Percentiles rank a stretch among this genome's conserved stretches.
phyloP scores from a whole-genome alignment of 208 protist genomes.

The Wallacemonas rigidus region DNA sequence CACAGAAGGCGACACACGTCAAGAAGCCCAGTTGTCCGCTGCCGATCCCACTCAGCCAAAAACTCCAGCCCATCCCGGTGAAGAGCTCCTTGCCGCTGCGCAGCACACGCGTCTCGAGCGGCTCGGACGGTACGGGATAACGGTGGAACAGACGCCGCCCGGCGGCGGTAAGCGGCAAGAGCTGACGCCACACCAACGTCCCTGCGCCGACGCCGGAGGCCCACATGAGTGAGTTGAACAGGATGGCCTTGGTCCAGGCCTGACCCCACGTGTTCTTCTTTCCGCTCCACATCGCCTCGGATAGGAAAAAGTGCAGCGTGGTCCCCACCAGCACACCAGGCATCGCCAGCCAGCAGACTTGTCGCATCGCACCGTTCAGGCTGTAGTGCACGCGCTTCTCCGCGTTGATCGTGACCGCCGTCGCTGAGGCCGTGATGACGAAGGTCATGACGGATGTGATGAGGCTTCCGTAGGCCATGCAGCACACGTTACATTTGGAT shows the following conservation, averaged over 20 bases:
- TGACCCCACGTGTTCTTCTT: conserved; percentile 83
- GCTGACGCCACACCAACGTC: conserved; percentile 72
- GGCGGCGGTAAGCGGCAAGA: conserved; percentile 42
- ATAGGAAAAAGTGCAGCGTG: conserved; percentile 83
- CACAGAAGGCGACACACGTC: conserved; percentile 66
- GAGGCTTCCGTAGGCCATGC: conserved; percentile 67
- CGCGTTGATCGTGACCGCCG: conserved; percentile 51
- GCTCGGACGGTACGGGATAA: conserved; percentile 73
- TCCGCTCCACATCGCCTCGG: conserved; percentile 85
- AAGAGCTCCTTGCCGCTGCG: conserved; percentile 62
- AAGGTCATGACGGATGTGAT: conserved; percentile 54
- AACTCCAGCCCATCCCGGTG: conserved; percentile 84
- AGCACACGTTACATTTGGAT: conserved; percentile 72
- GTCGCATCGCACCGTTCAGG: conserved; percentile 74
- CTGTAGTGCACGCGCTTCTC: conserved; percentile 82
- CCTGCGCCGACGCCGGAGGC: conserved; percentile 41
- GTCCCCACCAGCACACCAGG: conserved; percentile 68
- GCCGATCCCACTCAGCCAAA: conserved; percentile 75
- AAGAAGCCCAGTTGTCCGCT: conserved; percentile 73
- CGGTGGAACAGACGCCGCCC: conserved; percentile 76
- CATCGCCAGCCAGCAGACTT: conserved; percentile 68
- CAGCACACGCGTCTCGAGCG: conserved; percentile 73
- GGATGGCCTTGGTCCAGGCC: conserved; percentile 83
- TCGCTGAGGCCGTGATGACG: conserved; percentile 46
- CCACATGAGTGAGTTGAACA: conserved; percentile 72